Evolutionary conservation across 441 rosid genomes (phyloP).

Genomic region (Capsella rubella): DNA sequence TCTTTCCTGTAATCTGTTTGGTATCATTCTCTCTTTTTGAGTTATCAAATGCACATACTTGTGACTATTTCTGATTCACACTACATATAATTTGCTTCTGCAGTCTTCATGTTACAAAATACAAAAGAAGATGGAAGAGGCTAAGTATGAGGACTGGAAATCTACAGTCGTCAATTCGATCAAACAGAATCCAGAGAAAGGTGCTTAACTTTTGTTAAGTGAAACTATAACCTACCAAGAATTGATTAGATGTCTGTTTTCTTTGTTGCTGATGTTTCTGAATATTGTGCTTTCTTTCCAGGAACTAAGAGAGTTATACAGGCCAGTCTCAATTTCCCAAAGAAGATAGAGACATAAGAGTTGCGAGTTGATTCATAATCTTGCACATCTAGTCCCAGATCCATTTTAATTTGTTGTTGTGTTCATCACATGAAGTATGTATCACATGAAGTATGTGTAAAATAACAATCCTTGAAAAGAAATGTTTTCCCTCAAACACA

Average conservation of each 20-base stretch:
- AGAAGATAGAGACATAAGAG: constrained; percentile 49
- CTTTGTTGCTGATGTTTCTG: constrained; percentile 20
- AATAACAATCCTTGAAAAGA: constrained; percentile 11
- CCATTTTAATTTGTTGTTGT: constrained; percentile 12
- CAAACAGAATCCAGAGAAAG: constrained; percentile 55
- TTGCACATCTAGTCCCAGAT: not conserved
- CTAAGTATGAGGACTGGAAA: constrained; percentile 80
- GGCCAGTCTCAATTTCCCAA: constrained; percentile 61
- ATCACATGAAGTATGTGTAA: constrained; percentile 11
- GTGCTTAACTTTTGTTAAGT: constrained; percentile 35
- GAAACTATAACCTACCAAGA: not conserved
- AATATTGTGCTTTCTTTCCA: constrained; percentile 32
- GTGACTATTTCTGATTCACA: not conserved
- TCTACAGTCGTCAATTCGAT: constrained; percentile 67
- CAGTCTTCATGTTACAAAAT: constrained; percentile 76
- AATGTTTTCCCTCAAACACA: not conserved
- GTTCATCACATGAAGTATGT: constrained; percentile 5
- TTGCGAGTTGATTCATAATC: constrained; percentile 52
- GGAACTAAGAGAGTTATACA: constrained; percentile 69
- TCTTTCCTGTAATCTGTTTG: not conserved
- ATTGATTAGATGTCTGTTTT: not conserved
- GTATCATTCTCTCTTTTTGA: not conserved
- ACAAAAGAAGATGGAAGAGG: constrained; percentile 66
- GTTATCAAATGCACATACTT: constrained; percentile 5
- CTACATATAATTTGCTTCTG: constrained; percentile 25